phyloP scores from a whole-genome alignment of 2,329 filamentous ascomycete species.

The Phaeosphaeria sp. region DNA sequence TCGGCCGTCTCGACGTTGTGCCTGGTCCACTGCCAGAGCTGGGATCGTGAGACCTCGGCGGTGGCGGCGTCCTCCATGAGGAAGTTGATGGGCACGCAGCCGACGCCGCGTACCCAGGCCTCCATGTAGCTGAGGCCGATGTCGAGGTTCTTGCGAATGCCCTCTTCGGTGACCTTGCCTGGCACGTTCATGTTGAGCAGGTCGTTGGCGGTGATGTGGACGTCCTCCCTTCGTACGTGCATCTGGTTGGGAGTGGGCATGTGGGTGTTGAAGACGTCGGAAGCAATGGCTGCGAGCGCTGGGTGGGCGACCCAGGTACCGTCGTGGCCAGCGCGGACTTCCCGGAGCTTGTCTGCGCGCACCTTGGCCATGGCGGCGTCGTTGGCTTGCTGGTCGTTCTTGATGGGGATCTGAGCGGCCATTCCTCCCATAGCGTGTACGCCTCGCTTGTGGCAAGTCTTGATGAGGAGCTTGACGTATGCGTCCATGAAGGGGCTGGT shows the following conservation, averaged over 20 bases:
- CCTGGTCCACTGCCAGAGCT: slow-evolving; percentile 95
- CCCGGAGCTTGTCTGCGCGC: slow-evolving; percentile 92
- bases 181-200: slow-evolving; percentile 98
- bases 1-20: slow-evolving; percentile 78
- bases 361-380: slow-evolving; percentile 94
- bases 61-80: slow-evolving; percentile 99
- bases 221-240: slow-evolving; percentile 88
- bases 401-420: slow-evolving; percentile 99
- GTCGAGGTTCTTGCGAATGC: slow-evolving; percentile 96
- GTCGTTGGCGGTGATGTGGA: slow-evolving; percentile 84
- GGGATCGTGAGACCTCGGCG: slow-evolving; percentile 90
- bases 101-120: slow-evolving; percentile 92
- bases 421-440: slow-evolving; percentile 99
- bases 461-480: slow-evolving; percentile 95
- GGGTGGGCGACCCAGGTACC: slow-evolving; percentile 98
- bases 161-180: slow-evolving; percentile 88
- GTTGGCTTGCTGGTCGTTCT: slow-evolving; percentile 89
- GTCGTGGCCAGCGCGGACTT: slow-evolving; percentile 94
- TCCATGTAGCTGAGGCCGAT: slow-evolving; percentile 99
- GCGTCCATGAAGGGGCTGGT: slow-evolving; percentile 98
- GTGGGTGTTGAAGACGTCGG: slow-evolving; percentile 94
- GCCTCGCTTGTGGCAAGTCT: slow-evolving; percentile 94
- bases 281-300: slow-evolving; percentile 84
- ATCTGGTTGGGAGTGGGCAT: slow-evolving; percentile 99
- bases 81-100: slow-evolving; percentile 97